phyloP scores from a whole-genome alignment of 306 rosid genomes.

The Inga oerstediana region DNA sequence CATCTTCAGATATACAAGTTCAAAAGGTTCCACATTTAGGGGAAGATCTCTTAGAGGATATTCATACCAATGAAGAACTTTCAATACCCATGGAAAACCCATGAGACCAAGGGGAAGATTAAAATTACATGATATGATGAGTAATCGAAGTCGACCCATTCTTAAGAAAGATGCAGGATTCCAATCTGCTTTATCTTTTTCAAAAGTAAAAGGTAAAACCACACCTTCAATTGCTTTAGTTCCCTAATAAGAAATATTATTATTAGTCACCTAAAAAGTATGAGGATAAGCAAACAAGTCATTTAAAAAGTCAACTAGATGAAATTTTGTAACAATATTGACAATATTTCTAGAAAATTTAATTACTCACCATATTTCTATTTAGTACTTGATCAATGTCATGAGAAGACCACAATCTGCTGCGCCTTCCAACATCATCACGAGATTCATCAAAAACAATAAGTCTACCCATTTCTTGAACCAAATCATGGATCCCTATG shows the following conservation, averaged over 20 bases:
- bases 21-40: not conserved
- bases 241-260: not conserved
- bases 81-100: not conserved
- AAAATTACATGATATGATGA: conserved; percentile 8
- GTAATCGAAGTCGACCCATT: conserved; percentile 20
- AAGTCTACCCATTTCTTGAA: not conserved
- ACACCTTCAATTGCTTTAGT: not conserved
- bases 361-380: not conserved
- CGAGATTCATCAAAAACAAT: not conserved
- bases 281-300: no score
- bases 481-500: not conserved
- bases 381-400: not conserved
- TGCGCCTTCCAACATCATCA: not conserved
- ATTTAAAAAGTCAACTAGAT: not conserved
- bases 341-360: no score
- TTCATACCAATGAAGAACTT: not conserved
- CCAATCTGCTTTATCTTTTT: not conserved
- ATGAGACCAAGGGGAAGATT: not conserved
- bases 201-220: not conserved
- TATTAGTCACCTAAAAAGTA: no score
- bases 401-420: not conserved
- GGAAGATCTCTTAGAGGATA: not conserved
- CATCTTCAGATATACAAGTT: not conserved
- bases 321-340: no score
- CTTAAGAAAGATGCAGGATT: not conserved